Base-by-base conservation (phyloP, 768 basidiomycete genomes). In the Floccularia luteovirens region DNA sequence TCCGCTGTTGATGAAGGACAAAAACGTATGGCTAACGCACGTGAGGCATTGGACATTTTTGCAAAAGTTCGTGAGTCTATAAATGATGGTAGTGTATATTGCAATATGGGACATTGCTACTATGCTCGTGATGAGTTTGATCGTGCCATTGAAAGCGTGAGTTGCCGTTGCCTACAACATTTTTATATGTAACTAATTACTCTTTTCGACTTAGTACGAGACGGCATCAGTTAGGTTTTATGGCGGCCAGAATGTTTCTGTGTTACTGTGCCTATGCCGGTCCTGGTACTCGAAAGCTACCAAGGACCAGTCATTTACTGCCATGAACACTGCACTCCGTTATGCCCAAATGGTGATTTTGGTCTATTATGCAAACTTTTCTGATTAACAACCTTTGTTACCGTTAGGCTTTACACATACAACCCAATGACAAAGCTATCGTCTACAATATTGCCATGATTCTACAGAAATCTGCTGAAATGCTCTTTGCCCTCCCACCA, bases 381-480 rank as follows among this genome's bases (percentile, higher is more conserved):
- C 8, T 8, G 27, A 8, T 28, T 8, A 28, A 28, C 27, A 28
- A 28, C 8, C n/a, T 8, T 13, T 17, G 5, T 37, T 19, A 5
- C 17, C 6, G 13, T 3, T 47, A 97, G 93, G 92, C 93, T 1
- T 67, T 86, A 12, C 83, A 89, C 47, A 61, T 91, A 4, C 80
- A 85, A 48, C 91, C 92, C 0, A 74, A 70, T 41, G 96, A 99
- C 64, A 92, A 93, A 55, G 87, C 90, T 2, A 79, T 85, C 37
- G 45, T 90, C 31, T 98, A 93, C 63, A 98, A 99, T 59, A 89
- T 97, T 51, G 93, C 94, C 40, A 93, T 99, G 86, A 91, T 98
- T 24, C 83, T 93, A 59, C 96, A 99, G 57, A 97, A 97, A 60
- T 82, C 88, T 0, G 88, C 90, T 0, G 94, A 97, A 58, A 72